Evolutionary conservation across 805 yeast genomes (phyloP).

Genomic region (Candida dendrica): DNA sequence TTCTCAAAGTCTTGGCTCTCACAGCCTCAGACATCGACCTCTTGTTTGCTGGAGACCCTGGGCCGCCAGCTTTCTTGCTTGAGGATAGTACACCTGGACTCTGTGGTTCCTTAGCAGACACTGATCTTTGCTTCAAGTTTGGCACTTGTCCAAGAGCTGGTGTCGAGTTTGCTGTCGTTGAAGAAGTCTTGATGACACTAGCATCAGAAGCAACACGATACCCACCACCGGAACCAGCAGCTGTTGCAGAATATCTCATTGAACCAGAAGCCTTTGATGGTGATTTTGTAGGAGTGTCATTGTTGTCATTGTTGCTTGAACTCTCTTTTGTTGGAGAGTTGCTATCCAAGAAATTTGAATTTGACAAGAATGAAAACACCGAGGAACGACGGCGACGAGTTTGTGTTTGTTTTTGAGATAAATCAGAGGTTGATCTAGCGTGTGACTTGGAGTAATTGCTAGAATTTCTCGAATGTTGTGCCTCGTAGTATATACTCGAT

Average conservation of each 20-base stretch:
- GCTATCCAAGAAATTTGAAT: slow-evolving; percentile 1
- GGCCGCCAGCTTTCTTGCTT: slow-evolving; percentile 15
- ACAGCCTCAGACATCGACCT: slow-evolving; percentile 44
- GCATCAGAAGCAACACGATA: neutral
- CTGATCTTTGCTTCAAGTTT: slow-evolving; percentile 36
- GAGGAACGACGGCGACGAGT: slow-evolving; percentile 51
- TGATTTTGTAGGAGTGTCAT: neutral
- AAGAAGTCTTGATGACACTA: no score
- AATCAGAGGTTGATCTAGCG: slow-evolving; percentile 38
- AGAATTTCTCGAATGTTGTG: slow-evolving; percentile 28
- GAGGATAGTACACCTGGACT: slow-evolving; percentile 12
- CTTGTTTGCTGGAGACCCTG: slow-evolving; percentile 17
- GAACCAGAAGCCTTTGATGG: neutral
- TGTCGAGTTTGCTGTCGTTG: slow-evolving; percentile 1
- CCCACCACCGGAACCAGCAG: neutral
- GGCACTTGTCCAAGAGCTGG: slow-evolving; percentile 10
- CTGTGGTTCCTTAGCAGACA: slow-evolving; percentile 38
- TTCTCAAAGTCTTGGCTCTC: slow-evolving; percentile 43
- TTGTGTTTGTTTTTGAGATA: slow-evolving; percentile 20
- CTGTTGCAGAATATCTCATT: neutral
- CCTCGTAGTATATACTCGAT: slow-evolving; percentile 43
- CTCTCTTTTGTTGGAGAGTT: neutral
- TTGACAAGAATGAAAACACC: slow-evolving; percentile 40
- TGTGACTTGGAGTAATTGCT: slow-evolving; percentile 26
- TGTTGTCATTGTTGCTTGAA: neutral